Evolutionary conservation across 2,329 filamentous ascomycete species (phyloP), one percentile per base, ranked within the genome.

Genomic region (Chaetomiaceae sp.): DNA sequence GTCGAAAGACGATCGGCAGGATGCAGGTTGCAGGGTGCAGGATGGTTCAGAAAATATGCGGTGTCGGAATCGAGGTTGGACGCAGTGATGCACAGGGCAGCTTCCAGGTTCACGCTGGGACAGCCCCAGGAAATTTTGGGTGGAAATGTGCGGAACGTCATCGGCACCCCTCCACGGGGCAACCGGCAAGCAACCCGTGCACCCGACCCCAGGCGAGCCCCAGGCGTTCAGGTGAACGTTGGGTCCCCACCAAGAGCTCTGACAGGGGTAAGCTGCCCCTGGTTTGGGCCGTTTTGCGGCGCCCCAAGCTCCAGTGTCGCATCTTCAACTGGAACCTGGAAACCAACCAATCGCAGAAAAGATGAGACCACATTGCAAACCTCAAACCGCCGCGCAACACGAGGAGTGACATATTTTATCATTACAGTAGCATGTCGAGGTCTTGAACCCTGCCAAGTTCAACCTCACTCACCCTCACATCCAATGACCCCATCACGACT

Each of bases 361-460:
- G 14, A 57, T 58, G 54, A 60, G 61, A 61, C 60, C 60, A 62
- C 45, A 55, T 61, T 58, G 58, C 57, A 54, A 33, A 31, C 44
- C 5, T 43, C 34, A 44, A 50, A 27, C n/a, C n/a, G n/a, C n/a
- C n/a, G n/a, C n/a, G n/a, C n/a, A n/a, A n/a, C n/a, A n/a, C n/a
- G n/a, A n/a, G n/a, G n/a, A n/a, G n/a, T n/a, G n/a, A n/a, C n/a
- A n/a, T n/a, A n/a, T n/a, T n/a, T n/a, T 27, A 27, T 33, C 30
- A 33, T 12, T 33, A 46, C 30, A n/a, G 30, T 12, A n/a, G 4
- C 10, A 33, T 33, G 8, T n/a, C 14, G 30, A 33, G 30, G 14
- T 10, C 8, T 33, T 33, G 30, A 33, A 12, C 9, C 14, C 30
- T n/a, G 42, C 30, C 30, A 7, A 37, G 23, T 31, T 38, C 34